These are phyloP conservation scores for Colletotrichum magnum DNA, from an alignment of 2,329 filamentous ascomycete species.

Conservation along the genomic window DNA sequence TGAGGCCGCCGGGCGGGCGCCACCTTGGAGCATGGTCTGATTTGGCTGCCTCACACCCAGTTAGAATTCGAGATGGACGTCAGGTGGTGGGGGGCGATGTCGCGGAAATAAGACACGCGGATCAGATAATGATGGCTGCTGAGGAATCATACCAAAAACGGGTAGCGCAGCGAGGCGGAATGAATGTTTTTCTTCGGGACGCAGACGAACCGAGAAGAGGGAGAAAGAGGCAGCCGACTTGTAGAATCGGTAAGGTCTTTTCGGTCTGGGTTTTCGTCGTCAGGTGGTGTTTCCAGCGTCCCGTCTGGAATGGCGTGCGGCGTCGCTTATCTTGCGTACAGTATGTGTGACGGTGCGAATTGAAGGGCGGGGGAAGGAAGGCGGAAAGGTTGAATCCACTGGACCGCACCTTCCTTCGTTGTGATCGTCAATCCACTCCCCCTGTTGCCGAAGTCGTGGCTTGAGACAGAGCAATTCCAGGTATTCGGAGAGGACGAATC, in stretches of 20 bases:
- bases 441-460: slow-evolving; percentile 8
- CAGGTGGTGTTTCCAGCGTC: not conserved
- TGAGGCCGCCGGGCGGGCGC: not conserved
- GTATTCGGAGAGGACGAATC: slow-evolving; percentile 17
- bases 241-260: not conserved
- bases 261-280: not conserved
- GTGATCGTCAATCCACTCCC: not conserved
- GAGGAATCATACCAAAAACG: slow-evolving; percentile 5
- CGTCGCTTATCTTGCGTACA: slow-evolving; percentile 2
- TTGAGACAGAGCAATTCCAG: slow-evolving; percentile 33
- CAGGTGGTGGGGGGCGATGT: not conserved
- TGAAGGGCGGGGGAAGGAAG: not conserved
- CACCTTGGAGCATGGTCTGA: not conserved
- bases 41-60: not conserved
- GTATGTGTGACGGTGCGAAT: no score
- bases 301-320: slow-evolving; percentile 26
- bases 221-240: slow-evolving; percentile 16
- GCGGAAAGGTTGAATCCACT: not conserved
- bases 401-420: not conserved
- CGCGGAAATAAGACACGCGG: not conserved
- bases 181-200: slow-evolving; percentile 19
- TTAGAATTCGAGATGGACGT: not conserved
- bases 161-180: slow-evolving; percentile 6
- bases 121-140: not conserved
- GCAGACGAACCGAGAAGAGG: slow-evolving; percentile 21